Evolutionary conservation across 2,329 filamentous ascomycete genomes (phyloP).

Genomic region (Chaetomium sp.): DNA sequence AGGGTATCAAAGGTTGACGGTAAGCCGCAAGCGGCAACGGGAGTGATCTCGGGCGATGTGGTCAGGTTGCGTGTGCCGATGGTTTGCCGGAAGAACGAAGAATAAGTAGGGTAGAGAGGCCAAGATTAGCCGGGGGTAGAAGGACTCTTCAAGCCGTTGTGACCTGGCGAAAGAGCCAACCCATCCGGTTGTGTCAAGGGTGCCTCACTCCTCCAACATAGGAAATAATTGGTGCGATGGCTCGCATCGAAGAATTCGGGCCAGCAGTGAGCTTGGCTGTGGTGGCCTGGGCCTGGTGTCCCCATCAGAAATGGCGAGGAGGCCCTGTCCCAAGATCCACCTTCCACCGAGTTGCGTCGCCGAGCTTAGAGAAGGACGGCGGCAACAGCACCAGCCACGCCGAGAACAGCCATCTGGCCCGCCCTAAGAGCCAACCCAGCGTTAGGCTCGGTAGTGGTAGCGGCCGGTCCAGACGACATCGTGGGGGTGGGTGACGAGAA

Average conservation of each 20-base stretch:
- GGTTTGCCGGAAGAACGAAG: conserved; percentile 30
- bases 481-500: conserved; percentile 32
- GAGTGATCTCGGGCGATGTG: conserved; percentile 10
- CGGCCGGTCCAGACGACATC: conserved; percentile 32
- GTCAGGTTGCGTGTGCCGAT: conserved; percentile 1
- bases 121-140: background rate
- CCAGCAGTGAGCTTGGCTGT: conserved; percentile 24
- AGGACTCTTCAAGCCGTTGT: background rate
- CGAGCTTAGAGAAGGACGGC: conserved; percentile 53
- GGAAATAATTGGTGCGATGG: conserved; percentile 38
- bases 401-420: conserved; percentile 51
- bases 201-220: conserved; percentile 31
- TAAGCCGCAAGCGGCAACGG: conserved; percentile 29
- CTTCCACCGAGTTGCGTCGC: background rate
- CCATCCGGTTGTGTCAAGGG: background rate
- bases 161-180: background rate
- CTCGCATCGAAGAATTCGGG: conserved; percentile 39
- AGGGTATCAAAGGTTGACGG: conserved; percentile 30
- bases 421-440: conserved; percentile 50
- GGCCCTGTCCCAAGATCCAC: background rate
- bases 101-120: conserved; percentile 11
- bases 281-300: conserved; percentile 5
- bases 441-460: conserved; percentile 40
- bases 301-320: background rate
- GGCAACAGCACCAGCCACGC: conserved; percentile 53